Evolutionary conservation across 2,329 filamentous ascomycete genomes (phyloP).

Genomic region (Xylariaceae sp.): DNA sequence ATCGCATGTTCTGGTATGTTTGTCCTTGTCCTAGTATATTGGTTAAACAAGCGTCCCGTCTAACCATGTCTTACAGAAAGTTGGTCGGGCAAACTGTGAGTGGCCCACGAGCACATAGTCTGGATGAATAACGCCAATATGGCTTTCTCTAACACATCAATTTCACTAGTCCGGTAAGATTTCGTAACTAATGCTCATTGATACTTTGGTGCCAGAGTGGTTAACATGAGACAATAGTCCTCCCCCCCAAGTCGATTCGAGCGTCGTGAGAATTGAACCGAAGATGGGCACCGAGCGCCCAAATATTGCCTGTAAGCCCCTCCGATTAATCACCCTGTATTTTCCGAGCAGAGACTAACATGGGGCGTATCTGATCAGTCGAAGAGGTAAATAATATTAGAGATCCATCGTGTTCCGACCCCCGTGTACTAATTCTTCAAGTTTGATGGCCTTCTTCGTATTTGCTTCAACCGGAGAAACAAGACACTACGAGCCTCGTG

Average conservation of each 20-base stretch:
- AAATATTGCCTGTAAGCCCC: slow-evolving; percentile 64
- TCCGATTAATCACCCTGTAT: neutral
- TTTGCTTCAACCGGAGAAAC: slow-evolving; percentile 80
- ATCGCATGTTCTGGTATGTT: slow-evolving; percentile 19
- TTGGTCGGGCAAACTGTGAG: slow-evolving; percentile 81
- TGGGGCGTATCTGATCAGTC: slow-evolving; percentile 34
- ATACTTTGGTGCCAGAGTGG: neutral
- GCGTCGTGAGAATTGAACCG: slow-evolving; percentile 76
- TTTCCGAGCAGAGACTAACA: neutral
- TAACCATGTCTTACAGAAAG: slow-evolving; percentile 52
- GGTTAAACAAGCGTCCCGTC: neutral
- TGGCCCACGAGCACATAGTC: neutral
- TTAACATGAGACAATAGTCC: slow-evolving; percentile 59
- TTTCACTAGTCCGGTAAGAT: too few species aligned
- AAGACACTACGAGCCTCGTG: slow-evolving; percentile 70
- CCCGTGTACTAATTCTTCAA: slow-evolving; percentile 5
- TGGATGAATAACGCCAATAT: too few species aligned
- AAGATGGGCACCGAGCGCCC: slow-evolving; percentile 75
- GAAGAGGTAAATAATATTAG: slow-evolving; percentile 56
- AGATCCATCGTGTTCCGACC: neutral
- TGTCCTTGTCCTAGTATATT: neutral
- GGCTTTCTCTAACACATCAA: too few species aligned
- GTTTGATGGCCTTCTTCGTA: slow-evolving; percentile 65
- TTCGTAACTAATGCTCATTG: too few species aligned
- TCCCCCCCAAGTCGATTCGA: slow-evolving; percentile 82